phyloP scores from a whole-genome alignment of 371 early-diverging fungal genomes.

The Apophysomyces sp. region DNA sequence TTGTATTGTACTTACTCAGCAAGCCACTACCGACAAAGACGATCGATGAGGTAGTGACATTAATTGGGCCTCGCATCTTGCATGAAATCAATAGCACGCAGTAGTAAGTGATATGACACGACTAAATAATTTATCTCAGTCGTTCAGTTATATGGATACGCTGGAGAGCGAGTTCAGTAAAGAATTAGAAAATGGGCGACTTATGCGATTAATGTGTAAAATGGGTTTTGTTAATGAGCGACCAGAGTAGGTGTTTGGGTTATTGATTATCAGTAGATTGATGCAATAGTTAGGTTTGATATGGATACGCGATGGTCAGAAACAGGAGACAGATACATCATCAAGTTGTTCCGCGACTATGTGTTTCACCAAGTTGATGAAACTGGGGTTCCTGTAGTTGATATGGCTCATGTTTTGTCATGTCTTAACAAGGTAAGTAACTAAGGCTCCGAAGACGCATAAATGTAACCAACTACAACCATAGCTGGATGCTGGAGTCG shows the following conservation, averaged over 20 bases:
- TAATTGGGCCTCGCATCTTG: conserved; percentile 79
- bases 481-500: conserved; percentile 91
- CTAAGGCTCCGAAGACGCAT: neutral
- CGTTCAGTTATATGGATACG: conserved; percentile 67
- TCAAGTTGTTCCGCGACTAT: conserved; percentile 95
- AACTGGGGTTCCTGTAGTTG: conserved; percentile 79
- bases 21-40: conserved; percentile 75
- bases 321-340: conserved; percentile 93
- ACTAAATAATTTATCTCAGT: neutral
- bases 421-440: conserved; percentile 90
- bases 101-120: conserved; percentile 40
- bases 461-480: neutral
- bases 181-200: conserved; percentile 89
- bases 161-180: conserved; percentile 74
- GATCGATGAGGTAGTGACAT: conserved; percentile 80
- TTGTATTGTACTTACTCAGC: conserved; percentile 77
- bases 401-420: conserved; percentile 90
- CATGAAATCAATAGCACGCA: conserved; percentile 75
- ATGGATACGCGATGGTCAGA: conserved; percentile 94
- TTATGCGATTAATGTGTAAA: conserved; percentile 82
- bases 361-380: conserved; percentile 96
- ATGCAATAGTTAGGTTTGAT: conserved; percentile 56
- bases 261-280: neutral
- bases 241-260: conserved; percentile 76
- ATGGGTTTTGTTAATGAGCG: conserved; percentile 94